These are phyloP conservation scores for Xylariales sp. DNA, from an alignment of 2,329 filamentous ascomycete genomes.

Conservation along the genomic window DNA sequence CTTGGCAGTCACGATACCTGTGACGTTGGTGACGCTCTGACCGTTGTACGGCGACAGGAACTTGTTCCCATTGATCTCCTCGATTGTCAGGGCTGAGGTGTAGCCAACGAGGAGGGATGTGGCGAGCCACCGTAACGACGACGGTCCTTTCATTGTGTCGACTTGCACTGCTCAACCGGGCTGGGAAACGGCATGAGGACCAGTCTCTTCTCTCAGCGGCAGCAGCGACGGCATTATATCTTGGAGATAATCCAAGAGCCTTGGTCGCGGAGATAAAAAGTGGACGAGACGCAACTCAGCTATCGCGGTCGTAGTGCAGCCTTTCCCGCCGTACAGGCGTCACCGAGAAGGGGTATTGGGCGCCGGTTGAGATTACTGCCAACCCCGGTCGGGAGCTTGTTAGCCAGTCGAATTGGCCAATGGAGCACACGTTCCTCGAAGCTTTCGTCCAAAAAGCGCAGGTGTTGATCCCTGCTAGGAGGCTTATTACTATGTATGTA, in stretches of 20 bases:
- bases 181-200: neutral
- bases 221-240: slow-evolving; percentile 3
- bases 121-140: slow-evolving; percentile 11
- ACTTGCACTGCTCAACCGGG: neutral
- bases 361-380: slow-evolving; percentile 7
- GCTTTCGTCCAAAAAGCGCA: slow-evolving; percentile 7
- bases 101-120: slow-evolving; percentile 24
- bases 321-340: neutral
- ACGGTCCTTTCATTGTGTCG: slow-evolving; percentile 12
- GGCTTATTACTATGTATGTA: slow-evolving; percentile 6
- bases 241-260: neutral
- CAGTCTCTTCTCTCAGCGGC: neutral
- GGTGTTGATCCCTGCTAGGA: slow-evolving; percentile 6
- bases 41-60: slow-evolving; percentile 59
- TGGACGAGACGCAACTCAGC: neutral
- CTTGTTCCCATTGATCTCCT: slow-evolving; percentile 61
- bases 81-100: slow-evolving; percentile 36
- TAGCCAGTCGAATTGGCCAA: slow-evolving; percentile 9
- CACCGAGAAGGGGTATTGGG: neutral
- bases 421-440: slow-evolving; percentile 5
- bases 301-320: neutral
- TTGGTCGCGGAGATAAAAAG: slow-evolving; percentile 3
- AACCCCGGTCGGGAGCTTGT: neutral
- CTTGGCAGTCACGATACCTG: slow-evolving; percentile 62
- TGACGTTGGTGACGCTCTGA: slow-evolving; percentile 52